Evolutionary conservation across 805 yeast genomes (phyloP), one percentile per base, ranked within the genome.

Genomic region (Barnettozyma sucrosica): DNA sequence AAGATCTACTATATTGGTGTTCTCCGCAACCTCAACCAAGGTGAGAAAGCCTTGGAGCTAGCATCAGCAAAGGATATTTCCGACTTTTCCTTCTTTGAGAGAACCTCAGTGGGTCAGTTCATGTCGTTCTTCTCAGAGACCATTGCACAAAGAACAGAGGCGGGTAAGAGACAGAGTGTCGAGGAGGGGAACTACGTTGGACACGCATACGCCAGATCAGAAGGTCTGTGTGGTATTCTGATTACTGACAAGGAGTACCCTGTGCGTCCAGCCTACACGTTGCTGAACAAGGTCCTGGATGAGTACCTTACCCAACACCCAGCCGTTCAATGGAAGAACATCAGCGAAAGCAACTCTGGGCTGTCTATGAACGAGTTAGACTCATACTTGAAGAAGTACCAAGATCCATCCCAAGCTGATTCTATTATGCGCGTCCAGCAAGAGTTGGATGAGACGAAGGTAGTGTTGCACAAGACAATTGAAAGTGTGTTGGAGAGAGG

Each of bases 361-460:
- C 71, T 84, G 47, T 67, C 69, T 36, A 81, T 77, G 64, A 79
- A 78, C 23, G 79, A 77, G 51, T 73, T 92, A 59, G 85, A 81
- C 28, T 70, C 68, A 23, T 89, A 89, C 64, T 70, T 93, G 56
- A 70, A 73, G 58, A 87, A 87, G 62, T 93, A 93, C 69, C 99
- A 93, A 70, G 96, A 93, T 65, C 99, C 99, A 26, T 76, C 85
- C 37, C 96, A 93, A 71, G 98, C 98, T 0, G 99, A 93, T 66
- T 85, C 97, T 10, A 81, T 93, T 53, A 84, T 93, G 95, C 86
- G 85, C 66, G 99, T 93, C 20, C 99, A 93, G 72, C 95, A 89
- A 64, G 99, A 93, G 68, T 78, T 93, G 59, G 99, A 93, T 67
- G 99, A 93, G 64, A 93, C 99, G 33, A 93, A 93, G 73, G 88